Base-by-base conservation (phyloP, 257 asterid species). In the Solanum virginianum region DNA sequence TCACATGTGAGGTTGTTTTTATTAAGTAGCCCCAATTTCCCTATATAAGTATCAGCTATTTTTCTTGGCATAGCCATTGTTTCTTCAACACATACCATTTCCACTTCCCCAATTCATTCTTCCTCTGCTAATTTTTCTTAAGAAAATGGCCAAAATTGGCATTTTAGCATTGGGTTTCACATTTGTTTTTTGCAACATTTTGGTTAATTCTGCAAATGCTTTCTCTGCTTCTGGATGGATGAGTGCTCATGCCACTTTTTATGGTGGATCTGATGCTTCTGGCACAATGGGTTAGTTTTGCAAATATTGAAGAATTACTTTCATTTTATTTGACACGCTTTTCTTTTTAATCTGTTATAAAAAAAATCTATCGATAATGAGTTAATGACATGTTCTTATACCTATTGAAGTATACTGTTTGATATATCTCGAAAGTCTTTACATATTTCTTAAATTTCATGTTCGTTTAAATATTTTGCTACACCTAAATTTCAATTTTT, bases 261-360 rank as follows among this genome's bases (percentile, higher is more conserved):
- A 90, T 83, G 92, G 92, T 6, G 92, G 92, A 13, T 82, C 90
- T 29, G 92, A 90, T 83, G 92, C 92, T n/a, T 89, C 91, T 54
- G 92, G 92, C 53, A 90, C 92, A 51, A 90, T 90, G 92, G 91
- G 92, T 90, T 72, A 81, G 90, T 74, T 13, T 12, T 7, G 49
- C 24, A 36, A 26, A 24, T 1, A 6, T n/a, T 66, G n/a, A 26
- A 68, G 15, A 45, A n/a, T 6, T 71, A 43, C 14, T 41, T 7
- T 70, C 3, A 8, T 45, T 72, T 74, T 7, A 74, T 74, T 4
- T 0, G n/a, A 7, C 22, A 72, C 80, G 12, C 2, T 47, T 47
- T 22, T 2, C 4, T 71, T 39, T 18, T 70, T 17, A 70, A 12
- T 70, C 0, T 9, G 1, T 43, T 68, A 16, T 0, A 0, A 0